Evolutionary conservation across 208 protist species (phyloP).

Genomic region (Wallacemonas sp.): DNA sequence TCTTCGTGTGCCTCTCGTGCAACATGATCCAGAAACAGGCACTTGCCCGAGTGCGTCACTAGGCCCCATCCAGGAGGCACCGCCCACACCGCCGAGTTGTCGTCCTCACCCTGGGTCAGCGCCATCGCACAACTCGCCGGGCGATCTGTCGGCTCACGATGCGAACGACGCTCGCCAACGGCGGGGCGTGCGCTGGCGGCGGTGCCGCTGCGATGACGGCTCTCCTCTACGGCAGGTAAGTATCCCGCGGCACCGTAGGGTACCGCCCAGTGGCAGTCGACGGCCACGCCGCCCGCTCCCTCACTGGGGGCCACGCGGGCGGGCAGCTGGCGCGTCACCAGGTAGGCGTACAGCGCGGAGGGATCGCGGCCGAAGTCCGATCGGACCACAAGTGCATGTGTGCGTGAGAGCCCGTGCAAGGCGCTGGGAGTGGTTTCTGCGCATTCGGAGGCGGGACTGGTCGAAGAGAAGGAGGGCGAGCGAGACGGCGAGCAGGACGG

Average conservation of each 20-base stretch:
- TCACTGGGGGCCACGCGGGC: background rate
- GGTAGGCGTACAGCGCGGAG: background rate
- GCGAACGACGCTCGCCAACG: too few relatives aligned
- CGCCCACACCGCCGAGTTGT: background rate
- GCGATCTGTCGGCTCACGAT: too few relatives aligned
- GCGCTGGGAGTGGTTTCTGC: background rate
- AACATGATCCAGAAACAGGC: slow-evolving; percentile 69
- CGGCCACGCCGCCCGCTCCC: background rate
- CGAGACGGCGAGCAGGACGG: background rate
- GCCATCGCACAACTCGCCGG: background rate
- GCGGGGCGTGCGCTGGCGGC: too few relatives aligned
- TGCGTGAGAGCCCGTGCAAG: background rate
- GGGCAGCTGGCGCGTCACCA: background rate
- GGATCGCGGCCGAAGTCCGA: background rate
- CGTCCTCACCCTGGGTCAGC: background rate
- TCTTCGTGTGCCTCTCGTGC: slow-evolving; percentile 65
- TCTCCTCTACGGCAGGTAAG: too few relatives aligned
- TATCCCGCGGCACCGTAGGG: slow-evolving; percentile 8
- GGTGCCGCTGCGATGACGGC: too few relatives aligned
- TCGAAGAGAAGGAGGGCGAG: background rate
- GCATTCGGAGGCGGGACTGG: too few relatives aligned
- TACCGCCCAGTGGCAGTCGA: background rate
- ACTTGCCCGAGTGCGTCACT: slow-evolving; percentile 37
- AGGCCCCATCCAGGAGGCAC: slow-evolving; percentile 71
- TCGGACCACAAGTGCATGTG: background rate